phyloP scores from a whole-genome alignment of 257 asterid genomes.

The Solanum commersonii region DNA sequence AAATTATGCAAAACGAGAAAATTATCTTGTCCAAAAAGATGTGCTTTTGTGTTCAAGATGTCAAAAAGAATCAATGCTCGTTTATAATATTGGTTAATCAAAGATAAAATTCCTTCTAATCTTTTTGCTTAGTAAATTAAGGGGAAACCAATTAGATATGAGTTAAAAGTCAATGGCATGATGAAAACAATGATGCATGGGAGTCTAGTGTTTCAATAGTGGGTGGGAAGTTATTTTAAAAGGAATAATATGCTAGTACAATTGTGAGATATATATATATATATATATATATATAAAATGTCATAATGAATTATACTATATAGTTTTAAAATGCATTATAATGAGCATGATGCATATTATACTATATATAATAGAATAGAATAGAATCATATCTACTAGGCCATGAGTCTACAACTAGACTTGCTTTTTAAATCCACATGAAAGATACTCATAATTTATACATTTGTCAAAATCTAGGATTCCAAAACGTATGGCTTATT shows the following conservation, averaged over 20 bases:
- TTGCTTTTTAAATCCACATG: constrained; percentile 35
- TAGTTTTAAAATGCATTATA: not conserved
- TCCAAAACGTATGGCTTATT: constrained; percentile 3
- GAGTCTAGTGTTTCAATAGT: not conserved
- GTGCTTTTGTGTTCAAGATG: not conserved
- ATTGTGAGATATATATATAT: not conserved
- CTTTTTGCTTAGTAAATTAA: not conserved
- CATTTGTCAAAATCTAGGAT: not conserved
- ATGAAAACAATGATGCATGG: not conserved
- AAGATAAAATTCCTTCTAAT: not conserved
- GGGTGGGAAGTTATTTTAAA: not conserved
- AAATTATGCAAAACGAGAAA: not conserved
- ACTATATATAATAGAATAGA: not conserved
- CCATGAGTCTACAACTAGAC: constrained; percentile 10
- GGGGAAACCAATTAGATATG: not conserved
- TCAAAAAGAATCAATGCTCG: not conserved
- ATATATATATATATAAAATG: not conserved
- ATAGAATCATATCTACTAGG: not conserved
- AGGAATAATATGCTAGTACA: not conserved
- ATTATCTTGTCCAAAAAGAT: not conserved
- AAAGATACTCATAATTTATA: constrained; percentile 14
- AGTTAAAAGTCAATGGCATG: not conserved
- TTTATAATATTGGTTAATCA: not conserved
- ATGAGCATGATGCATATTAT: not conserved
- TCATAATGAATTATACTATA: not conserved